Evolutionary conservation across 257 asterid species (phyloP).

Genomic region (Petrea volubilis): DNA sequence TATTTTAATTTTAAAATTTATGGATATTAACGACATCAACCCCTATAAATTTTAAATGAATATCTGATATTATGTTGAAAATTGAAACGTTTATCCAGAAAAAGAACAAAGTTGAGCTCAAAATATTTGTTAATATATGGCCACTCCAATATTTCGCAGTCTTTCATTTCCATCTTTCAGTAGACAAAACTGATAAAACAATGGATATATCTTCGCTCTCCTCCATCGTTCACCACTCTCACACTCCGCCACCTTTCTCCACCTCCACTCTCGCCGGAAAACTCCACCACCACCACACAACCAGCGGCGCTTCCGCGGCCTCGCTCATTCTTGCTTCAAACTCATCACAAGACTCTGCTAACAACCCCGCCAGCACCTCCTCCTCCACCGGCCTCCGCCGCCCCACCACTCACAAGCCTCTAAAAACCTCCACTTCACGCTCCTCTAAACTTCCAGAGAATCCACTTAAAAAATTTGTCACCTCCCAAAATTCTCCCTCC

Average conservation of each 20-base stretch:
- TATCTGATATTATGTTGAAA: too few relatives aligned
- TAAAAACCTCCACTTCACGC: conserved; percentile 35
- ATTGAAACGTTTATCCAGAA: too few relatives aligned
- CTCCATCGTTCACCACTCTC: conserved; percentile 46
- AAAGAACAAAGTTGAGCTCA: too few relatives aligned
- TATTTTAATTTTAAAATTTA: too few relatives aligned
- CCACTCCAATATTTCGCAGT: too few relatives aligned
- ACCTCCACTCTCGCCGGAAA: conserved; percentile 40
- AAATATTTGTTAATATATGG: too few relatives aligned
- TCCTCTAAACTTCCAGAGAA: conserved; percentile 42
- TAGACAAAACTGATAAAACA: not conserved
- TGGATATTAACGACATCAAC: too few relatives aligned
- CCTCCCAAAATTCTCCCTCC: conserved; percentile 26
- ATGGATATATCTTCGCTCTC: conserved; percentile 51
- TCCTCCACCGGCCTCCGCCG: conserved; percentile 62
- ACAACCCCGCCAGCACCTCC: conserved; percentile 33
- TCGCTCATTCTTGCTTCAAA: conserved; percentile 30
- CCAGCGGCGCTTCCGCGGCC: conserved; percentile 27
- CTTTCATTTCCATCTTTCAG: not conserved
- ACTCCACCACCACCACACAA: conserved; percentile 30
- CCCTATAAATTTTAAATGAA: too few relatives aligned
- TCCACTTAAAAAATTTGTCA: conserved; percentile 59
- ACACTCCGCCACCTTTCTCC: conserved; percentile 33
- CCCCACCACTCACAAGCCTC: conserved; percentile 56
- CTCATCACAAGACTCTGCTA: conserved; percentile 35